Evolutionary conservation across 352 stramenopile genomes (phyloP).

Genomic region (Pythium insidiosum): DNA sequence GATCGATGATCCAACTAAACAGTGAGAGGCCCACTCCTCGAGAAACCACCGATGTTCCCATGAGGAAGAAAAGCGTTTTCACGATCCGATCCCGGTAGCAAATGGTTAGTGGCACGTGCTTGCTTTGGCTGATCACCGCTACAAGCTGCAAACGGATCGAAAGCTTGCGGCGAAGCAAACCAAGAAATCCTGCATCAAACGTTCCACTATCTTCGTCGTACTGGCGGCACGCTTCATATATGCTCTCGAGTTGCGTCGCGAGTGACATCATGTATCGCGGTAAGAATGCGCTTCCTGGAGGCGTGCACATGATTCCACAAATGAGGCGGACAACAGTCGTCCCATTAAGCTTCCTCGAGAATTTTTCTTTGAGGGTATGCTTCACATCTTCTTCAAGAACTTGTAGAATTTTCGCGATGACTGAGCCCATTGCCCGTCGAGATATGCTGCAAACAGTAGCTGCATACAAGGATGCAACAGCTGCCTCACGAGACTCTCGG

Average conservation of each 20-base stretch:
- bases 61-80: conserved; percentile 70
- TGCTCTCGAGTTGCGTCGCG: conserved; percentile 61
- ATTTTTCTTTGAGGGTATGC: conserved; percentile 44
- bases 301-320: conserved; percentile 66
- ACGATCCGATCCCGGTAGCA: conserved; percentile 82
- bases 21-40: conserved; percentile 56
- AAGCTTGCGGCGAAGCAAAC: conserved; percentile 63
- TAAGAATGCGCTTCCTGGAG: conserved; percentile 56
- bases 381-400: conserved; percentile 80
- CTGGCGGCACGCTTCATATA: conserved; percentile 51
- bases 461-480: conserved; percentile 72
- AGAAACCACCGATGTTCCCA: conserved; percentile 58
- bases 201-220: conserved; percentile 27
- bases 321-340: conserved; percentile 66
- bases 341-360: conserved; percentile 54
- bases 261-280: conserved; percentile 86
- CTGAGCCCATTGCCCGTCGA: conserved; percentile 65
- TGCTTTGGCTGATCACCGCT: conserved; percentile 58
- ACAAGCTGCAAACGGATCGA: conserved; percentile 73
- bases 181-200: conserved; percentile 24
- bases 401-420: conserved; percentile 75
- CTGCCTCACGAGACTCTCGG: conserved; percentile 62
- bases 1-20: conserved; percentile 83
- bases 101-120: conserved; percentile 72
- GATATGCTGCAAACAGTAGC: conserved; percentile 78